Evolutionary conservation across 768 basidiomycete genomes (phyloP).

Genomic region (Lepiota venenata): DNA sequence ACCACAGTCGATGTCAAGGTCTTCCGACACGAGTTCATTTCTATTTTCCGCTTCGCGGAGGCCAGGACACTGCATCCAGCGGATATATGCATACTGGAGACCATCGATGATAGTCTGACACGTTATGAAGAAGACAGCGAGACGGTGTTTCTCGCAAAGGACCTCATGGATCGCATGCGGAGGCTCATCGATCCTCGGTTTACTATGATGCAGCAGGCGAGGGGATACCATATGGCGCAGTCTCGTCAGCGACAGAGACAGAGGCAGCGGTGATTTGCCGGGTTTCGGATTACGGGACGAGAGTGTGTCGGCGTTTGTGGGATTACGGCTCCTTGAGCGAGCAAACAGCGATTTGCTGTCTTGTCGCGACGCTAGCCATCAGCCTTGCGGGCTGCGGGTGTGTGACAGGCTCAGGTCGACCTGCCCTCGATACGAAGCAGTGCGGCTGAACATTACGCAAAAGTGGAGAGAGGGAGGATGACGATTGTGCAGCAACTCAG

Average conservation of each 20-base stretch:
- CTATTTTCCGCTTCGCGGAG: conserved; percentile 56
- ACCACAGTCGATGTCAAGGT: conserved; percentile 49
- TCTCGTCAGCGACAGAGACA: conserved; percentile 19
- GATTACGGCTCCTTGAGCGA: too few species aligned
- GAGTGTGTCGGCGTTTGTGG: neutral
- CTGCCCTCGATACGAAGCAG: neutral
- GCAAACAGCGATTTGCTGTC: neutral
- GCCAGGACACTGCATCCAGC: conserved; percentile 43
- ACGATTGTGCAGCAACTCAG: conserved; percentile 1
- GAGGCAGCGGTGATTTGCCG: neutral
- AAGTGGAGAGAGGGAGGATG: neutral
- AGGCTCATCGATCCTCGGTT: conserved; percentile 31
- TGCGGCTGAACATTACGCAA: neutral
- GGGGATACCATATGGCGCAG: conserved; percentile 14
- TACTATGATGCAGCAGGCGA: conserved; percentile 17
- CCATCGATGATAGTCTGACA: conserved; percentile 42
- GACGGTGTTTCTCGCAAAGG: conserved; percentile 55
- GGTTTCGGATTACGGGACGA: neutral
- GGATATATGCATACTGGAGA: conserved; percentile 49
- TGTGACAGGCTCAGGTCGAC: too few species aligned
- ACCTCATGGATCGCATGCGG: conserved; percentile 42
- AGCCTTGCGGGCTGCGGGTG: neutral
- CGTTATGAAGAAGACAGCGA: conserved; percentile 58
- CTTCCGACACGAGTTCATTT: conserved; percentile 60
- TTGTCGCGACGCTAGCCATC: neutral